Evolutionary conservation across 352 stramenopile genomes (phyloP), one percentile per base, ranked within the genome.

Genomic region (Thalassiosira exigua): DNA sequence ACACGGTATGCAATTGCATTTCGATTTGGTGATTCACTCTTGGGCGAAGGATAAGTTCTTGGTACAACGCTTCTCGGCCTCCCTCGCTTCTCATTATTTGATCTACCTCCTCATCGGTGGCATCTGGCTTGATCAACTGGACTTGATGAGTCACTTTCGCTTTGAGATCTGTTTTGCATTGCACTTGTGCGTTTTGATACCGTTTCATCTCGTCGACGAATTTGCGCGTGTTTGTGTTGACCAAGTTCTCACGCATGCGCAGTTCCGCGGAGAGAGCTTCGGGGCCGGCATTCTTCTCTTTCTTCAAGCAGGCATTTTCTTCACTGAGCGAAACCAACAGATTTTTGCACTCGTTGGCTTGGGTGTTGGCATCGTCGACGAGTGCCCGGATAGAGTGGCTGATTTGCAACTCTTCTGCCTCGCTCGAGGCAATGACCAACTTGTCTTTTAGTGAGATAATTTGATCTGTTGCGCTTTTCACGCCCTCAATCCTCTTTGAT

Each of bases 151-250:
- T 97, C 1, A 98, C 96, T 82, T 99, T 99, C 60, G 95, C 97
- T 79, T 99, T 98, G 76, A 99, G 97, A 68, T 98, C 96, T 14
- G 84, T 95, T 86, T 99, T 99, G 87, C 98, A 99, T 69, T 98
- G 88, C 97, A 96, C 81, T 89, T 99, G 95, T 9, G 95, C 92
- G 66, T 96, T 96, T 81, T 99, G 97, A 83, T 99, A 99, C 27
- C 96, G 90, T 78, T 99, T 99, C 94, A 98, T 98, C 72, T 97
- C 95, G 82, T 98, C 96, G 79, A 99, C 97, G 79, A 99, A 99
- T 83, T 99, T 99, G 58, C 97, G 96, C 2, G 96, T 98, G 21
- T 99, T 86, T 1, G 97, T 99, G 69, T 96, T 97, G 32, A 93
- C 95, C 86, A 99, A 95, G 81, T 99, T 99, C 69, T 98, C 96